Evolutionary conservation across 2,329 filamentous ascomycete genomes (phyloP).

Genomic region (Cytospora piceicola): DNA sequence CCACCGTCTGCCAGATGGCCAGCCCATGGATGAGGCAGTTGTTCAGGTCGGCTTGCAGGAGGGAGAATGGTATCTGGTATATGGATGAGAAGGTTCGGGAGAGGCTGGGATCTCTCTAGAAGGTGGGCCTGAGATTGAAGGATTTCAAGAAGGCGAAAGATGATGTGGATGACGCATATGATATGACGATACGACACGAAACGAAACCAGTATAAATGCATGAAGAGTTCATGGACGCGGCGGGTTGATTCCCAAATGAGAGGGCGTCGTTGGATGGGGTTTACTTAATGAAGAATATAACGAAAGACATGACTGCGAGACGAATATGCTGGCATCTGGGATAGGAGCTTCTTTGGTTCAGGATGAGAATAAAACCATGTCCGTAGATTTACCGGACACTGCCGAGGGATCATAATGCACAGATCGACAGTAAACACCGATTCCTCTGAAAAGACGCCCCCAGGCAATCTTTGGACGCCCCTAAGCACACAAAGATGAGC

Average conservation of each 20-base stretch:
- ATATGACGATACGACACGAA: conserved; percentile 6
- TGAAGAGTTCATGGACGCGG: background rate
- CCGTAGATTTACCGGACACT: background rate
- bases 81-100: conserved; percentile 62
- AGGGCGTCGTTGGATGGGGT: background rate
- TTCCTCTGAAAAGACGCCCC: too few species aligned
- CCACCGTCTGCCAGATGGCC: conserved; percentile 76
- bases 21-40: conserved; percentile 76
- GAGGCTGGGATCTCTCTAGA: conserved; percentile 48
- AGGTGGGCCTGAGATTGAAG: background rate
- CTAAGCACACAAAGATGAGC: too few species aligned
- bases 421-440: too few species aligned
- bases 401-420: too few species aligned
- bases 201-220: background rate
- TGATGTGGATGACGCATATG: conserved; percentile 1
- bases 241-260: background rate
- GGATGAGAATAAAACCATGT: background rate
- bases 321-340: background rate
- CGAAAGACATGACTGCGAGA: background rate
- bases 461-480: too few species aligned
- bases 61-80: conserved; percentile 65
- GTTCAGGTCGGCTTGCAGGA: conserved; percentile 68
- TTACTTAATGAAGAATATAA: background rate
- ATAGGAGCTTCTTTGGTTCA: background rate
- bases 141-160: background rate